Conservation (phyloP, 2,329 filamentous ascomycete genomes). For the Ceratocystis alfenasii region DNA sequence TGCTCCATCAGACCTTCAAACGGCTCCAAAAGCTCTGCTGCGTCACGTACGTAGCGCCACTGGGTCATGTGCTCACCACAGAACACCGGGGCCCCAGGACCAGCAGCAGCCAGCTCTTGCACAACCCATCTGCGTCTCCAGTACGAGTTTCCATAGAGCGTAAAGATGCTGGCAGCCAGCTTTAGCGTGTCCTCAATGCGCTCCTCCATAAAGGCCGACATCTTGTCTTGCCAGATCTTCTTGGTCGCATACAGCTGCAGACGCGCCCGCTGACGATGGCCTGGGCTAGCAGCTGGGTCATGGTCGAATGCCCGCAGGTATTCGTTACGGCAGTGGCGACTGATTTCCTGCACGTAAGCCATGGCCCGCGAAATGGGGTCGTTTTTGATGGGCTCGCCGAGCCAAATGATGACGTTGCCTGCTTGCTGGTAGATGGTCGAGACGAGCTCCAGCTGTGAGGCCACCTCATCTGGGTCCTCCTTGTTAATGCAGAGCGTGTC, state of each 20-base stretch:
- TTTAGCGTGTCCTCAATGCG: constrained; percentile 19
- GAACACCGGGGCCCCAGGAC: constrained; percentile 12
- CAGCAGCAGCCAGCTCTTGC: constrained; percentile 16
- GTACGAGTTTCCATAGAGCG: constrained; percentile 20
- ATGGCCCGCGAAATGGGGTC: constrained; percentile 18
- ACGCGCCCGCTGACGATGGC: constrained; percentile 17
- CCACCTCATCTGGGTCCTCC: constrained; percentile 21
- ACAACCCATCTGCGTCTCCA: constrained; percentile 17
- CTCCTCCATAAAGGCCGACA: constrained; percentile 13
- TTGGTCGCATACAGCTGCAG: constrained; percentile 18
- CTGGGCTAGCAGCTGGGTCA: constrained; percentile 17
- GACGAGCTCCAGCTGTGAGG: constrained; percentile 20
- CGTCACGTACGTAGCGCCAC: constrained; percentile 21
- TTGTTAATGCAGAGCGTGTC: constrained; percentile 24
- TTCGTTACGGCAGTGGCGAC: constrained; percentile 17
- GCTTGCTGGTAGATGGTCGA: constrained; percentile 23
- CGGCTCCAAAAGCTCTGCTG: constrained; percentile 18
- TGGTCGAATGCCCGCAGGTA: constrained; percentile 18
- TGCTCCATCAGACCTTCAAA: constrained; percentile 18
- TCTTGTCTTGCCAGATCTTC: constrained; percentile 18
- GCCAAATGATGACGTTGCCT: constrained; percentile 22
- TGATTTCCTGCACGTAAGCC: constrained; percentile 19
- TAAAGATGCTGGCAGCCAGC: constrained; percentile 20
- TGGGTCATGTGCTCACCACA: constrained; percentile 21
- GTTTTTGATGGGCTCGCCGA: constrained; percentile 22